phyloP scores from a whole-genome alignment of 2,329 filamentous ascomycete genomes.

The Fusarium sp. region DNA sequence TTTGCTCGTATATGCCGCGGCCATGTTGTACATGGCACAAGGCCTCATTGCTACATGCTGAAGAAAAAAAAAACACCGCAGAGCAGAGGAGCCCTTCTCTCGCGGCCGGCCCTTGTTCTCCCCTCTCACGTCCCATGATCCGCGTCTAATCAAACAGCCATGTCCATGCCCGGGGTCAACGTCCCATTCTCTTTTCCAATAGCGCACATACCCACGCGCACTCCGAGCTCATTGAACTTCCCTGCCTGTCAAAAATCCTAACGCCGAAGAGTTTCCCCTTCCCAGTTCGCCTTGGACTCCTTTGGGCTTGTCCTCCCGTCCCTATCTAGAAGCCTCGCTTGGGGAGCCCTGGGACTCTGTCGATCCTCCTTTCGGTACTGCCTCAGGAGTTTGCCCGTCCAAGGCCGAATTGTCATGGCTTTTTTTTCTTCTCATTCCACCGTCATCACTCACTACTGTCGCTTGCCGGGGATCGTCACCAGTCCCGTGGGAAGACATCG shows the following conservation, averaged over 20 bases:
- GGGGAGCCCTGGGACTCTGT: conserved; percentile 14
- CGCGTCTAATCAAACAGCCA: conserved; percentile 34
- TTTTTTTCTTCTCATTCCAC: not conserved
- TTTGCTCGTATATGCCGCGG: conserved; percentile 19
- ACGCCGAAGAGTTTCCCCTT: conserved; percentile 7
- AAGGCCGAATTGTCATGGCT: conserved; percentile 1
- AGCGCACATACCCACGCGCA: conserved; percentile 23
- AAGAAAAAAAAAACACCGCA: not conserved
- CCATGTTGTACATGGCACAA: not conserved
- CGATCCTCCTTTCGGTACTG: conserved; percentile 38
- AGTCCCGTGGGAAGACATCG: not conserved
- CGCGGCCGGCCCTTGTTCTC: conserved; percentile 12
- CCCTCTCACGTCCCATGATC: conserved; percentile 33
- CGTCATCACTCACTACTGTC: conserved; percentile 11
- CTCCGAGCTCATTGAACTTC: not conserved
- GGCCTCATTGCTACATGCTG: not conserved
- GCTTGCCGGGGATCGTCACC: conserved; percentile 12
- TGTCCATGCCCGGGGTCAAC: conserved; percentile 17
- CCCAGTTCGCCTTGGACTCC: not conserved
- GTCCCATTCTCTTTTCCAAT: not conserved
- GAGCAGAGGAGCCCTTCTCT: not conserved
- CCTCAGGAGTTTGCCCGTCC: conserved; percentile 18
- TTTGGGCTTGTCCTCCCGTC: conserved; percentile 1
- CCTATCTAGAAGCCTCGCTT: conserved; percentile 19
- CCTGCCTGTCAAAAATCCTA: conserved; percentile 32